phyloP scores from a whole-genome alignment of 75 land plant genomes.

The Cryptomeria japonica region DNA sequence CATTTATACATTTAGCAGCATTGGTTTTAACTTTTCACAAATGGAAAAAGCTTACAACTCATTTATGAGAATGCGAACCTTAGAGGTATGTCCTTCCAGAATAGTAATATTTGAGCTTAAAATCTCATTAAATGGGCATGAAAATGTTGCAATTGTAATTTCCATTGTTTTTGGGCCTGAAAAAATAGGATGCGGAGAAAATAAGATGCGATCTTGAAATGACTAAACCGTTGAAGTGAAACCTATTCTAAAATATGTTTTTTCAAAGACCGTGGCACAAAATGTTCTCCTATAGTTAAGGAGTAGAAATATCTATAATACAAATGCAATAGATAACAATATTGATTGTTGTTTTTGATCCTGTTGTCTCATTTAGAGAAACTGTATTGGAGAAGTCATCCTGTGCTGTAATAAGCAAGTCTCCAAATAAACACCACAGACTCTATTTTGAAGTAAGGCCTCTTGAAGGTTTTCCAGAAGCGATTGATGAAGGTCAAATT shows the following conservation, averaged over 20 bases:
- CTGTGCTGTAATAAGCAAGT: too few species aligned
- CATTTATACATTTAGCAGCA: not conserved
- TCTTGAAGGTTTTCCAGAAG: too few species aligned
- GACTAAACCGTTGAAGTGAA: not conserved
- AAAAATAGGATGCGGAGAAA: not conserved
- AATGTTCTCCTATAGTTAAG: not conserved
- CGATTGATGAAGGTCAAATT: too few species aligned
- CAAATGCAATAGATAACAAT: not conserved
- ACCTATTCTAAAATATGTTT: not conserved
- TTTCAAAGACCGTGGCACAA: not conserved
- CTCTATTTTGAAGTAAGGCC: too few species aligned
- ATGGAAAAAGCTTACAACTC: not conserved
- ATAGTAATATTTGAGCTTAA: conserved; percentile 74
- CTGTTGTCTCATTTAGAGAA: too few species aligned
- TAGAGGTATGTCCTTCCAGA: conserved; percentile 90
- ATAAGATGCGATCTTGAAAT: not conserved
- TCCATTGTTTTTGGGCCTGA: conserved; percentile 78
- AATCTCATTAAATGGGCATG: conserved; percentile 50
- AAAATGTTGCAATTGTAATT: conserved; percentile 30
- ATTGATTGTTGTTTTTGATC: too few species aligned
- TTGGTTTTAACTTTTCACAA: not conserved
- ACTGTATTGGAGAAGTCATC: too few species aligned
- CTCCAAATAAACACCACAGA: too few species aligned
- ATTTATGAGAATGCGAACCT: conserved; percentile 43
- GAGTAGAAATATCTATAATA: not conserved